Base-by-base conservation (phyloP, 2,329 filamentous ascomycete species). In the Monosporascus sp. region DNA sequence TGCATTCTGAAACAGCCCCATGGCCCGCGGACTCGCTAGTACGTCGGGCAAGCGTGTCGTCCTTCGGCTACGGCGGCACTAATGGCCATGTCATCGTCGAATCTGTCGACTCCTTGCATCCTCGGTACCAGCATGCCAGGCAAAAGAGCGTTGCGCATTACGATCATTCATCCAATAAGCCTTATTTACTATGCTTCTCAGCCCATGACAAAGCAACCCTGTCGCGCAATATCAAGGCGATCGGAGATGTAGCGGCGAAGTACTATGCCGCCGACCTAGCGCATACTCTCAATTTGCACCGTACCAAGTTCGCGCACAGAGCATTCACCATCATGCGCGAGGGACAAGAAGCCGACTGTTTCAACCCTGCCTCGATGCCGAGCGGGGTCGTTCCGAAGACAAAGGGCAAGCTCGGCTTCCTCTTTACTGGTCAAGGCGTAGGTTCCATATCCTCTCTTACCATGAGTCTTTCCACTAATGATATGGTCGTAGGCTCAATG, bases 11-110 rank as follows among this genome's bases (percentile, higher is more conserved):
- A 24, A 57, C 60, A 7, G 54, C 46, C 3, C 55, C 56, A 3
- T 63, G 57, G 58, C 61, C 62, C 1, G 47, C 43, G 22, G 56
- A 61, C 18, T 53, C 38, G 18, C 11, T 43, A 17, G 43, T 58
- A 9, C 49, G 55, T 17, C 47, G 57, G 15, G 54, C 54, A 11
- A 56, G 53, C n/a, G 53, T 62, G 14, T 57, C 55, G 24, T 60
- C 57, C 22, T 62, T 62, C 46, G 60, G 60, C 8, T 60, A 57
- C n/a, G 58, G 58, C 11, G 60, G 60, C 9, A 58, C 58, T 9
- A 62, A 62, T 17, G 58, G 51, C 5, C 60, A 62, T 41, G 54
- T 59, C 7, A 53, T 62, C 8, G 48, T 62, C 15, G 60, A 62
- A 48, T 48, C 57, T 4, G 26, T 58, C n/a, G 59, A 63, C 17